These are phyloP conservation scores for Diplodia intermedia DNA, from an alignment of 2,329 filamentous ascomycete genomes.

Conservation along the genomic window DNA sequence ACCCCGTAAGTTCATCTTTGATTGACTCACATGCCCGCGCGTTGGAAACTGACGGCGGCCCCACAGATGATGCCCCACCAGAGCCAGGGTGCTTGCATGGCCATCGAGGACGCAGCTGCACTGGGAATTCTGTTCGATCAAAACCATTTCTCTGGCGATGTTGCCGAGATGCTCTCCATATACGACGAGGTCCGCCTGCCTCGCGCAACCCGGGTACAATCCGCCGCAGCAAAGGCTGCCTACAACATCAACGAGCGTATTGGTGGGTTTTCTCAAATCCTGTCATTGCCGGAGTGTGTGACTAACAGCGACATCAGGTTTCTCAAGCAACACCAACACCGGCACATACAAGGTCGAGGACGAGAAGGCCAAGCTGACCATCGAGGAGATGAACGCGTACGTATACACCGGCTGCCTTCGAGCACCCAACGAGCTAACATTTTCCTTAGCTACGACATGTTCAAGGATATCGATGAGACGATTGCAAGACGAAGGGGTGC, in stretches of 20 bases:
- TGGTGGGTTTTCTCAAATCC: constrained; percentile 45
- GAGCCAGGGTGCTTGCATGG: constrained; percentile 73
- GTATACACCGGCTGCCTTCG: constrained; percentile 34
- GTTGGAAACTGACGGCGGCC: not conserved
- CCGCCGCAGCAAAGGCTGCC: constrained; percentile 46
- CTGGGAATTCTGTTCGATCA: constrained; percentile 67
- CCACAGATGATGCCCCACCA: constrained; percentile 70
- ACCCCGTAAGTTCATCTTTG: not conserved
- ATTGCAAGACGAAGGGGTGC: not conserved
- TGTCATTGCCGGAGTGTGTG: too few relatives aligned
- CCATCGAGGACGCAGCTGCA: constrained; percentile 70
- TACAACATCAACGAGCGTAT: constrained; percentile 50
- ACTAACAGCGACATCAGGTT: constrained; percentile 41
- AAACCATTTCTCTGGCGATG: constrained; percentile 50
- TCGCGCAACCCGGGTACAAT: constrained; percentile 49
- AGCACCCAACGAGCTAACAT: not conserved
- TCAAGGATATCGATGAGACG: constrained; percentile 9
- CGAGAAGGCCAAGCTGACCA: constrained; percentile 67
- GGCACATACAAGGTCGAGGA: constrained; percentile 68
- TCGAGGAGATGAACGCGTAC: constrained; percentile 73
- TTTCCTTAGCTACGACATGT: constrained; percentile 17
- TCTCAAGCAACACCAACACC: constrained; percentile 65
- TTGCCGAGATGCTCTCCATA: constrained; percentile 43
- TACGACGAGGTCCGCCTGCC: constrained; percentile 49
- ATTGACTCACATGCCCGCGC: not conserved